Conservation (phyloP, 2,329 filamentous ascomycete species). For the Microcyclospora pomicola region DNA sequence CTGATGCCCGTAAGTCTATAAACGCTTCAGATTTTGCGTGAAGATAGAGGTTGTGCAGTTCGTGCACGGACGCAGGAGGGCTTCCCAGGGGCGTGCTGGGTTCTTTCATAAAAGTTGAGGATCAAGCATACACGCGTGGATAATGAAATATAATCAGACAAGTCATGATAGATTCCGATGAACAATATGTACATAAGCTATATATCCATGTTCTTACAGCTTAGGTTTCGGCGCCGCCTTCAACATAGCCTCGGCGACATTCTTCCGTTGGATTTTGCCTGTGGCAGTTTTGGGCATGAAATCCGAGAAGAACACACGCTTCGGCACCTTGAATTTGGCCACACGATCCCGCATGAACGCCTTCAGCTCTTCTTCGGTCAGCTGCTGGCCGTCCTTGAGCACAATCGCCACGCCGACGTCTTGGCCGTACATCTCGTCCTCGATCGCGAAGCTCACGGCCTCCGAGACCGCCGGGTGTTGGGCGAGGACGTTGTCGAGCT, state of each 20-base stretch:
- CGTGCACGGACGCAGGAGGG: no score
- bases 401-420: slow-evolving; percentile 68
- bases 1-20: no score
- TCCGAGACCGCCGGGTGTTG: slow-evolving; percentile 59
- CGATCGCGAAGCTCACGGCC: slow-evolving; percentile 71
- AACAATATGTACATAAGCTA: not conserved
- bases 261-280: slow-evolving; percentile 72
- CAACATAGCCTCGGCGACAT: slow-evolving; percentile 75
- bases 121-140: no score
- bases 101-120: no score
- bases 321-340: slow-evolving; percentile 75
- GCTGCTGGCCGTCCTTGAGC: slow-evolving; percentile 46
- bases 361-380: slow-evolving; percentile 48
- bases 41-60: no score
- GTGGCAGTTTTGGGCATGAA: slow-evolving; percentile 80
- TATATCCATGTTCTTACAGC: not conserved
- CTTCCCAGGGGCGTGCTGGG: no score
- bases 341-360: slow-evolving; percentile 55
- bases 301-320: slow-evolving; percentile 72
- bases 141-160: no score
- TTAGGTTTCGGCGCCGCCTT: slow-evolving; percentile 28
- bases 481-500: slow-evolving; percentile 71
- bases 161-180: no score
- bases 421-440: slow-evolving; percentile 72
- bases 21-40: no score